A percentile compares a stretch with the other conserved stretches of the same genome.
These are phyloP conservation scores for Coemansia sp. DNA, from an alignment of 192 early-diverging fungal species.

Conservation along the genomic window DNA sequence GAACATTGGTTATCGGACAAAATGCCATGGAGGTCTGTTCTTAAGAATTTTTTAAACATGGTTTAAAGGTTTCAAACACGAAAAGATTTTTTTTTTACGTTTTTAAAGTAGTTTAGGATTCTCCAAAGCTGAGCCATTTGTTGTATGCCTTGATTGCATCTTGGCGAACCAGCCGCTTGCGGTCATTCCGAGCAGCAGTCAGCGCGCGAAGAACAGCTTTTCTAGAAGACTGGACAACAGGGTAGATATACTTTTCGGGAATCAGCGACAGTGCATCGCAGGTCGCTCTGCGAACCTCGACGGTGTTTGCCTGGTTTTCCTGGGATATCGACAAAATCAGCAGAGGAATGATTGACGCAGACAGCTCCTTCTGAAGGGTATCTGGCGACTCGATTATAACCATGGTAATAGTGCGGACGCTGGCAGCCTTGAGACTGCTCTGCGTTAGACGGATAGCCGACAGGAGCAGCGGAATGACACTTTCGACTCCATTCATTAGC, in stretches of 20 bases:
- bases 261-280: slow-evolving; percentile 68
- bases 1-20: neutral
- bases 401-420: slow-evolving; percentile 74
- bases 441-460: slow-evolving; percentile 69
- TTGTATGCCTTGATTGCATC: slow-evolving; percentile 85
- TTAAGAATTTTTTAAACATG: slow-evolving; percentile 1
- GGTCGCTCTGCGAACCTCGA: slow-evolving; percentile 71
- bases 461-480: slow-evolving; percentile 76
- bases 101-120: slow-evolving; percentile 9
- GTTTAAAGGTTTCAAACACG: neutral
- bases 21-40: neutral
- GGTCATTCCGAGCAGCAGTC: slow-evolving; percentile 74
- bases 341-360: slow-evolving; percentile 26
- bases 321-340: slow-evolving; percentile 18
- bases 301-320: slow-evolving; percentile 20
- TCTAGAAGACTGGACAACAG: slow-evolving; percentile 64
- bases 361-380: slow-evolving; percentile 49
- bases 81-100: neutral
- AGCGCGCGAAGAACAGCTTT: slow-evolving; percentile 64
- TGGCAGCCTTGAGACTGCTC: slow-evolving; percentile 66
- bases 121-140: slow-evolving; percentile 70
- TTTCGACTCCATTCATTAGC: slow-evolving; percentile 72
- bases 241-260: slow-evolving; percentile 62
- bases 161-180: slow-evolving; percentile 79
- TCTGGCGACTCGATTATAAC: slow-evolving; percentile 70